Evolutionary conservation across 129 eudicot genomes (phyloP), one percentile per base, ranked within the genome.

Genomic region (Gnaphalium uliginosum): DNA sequence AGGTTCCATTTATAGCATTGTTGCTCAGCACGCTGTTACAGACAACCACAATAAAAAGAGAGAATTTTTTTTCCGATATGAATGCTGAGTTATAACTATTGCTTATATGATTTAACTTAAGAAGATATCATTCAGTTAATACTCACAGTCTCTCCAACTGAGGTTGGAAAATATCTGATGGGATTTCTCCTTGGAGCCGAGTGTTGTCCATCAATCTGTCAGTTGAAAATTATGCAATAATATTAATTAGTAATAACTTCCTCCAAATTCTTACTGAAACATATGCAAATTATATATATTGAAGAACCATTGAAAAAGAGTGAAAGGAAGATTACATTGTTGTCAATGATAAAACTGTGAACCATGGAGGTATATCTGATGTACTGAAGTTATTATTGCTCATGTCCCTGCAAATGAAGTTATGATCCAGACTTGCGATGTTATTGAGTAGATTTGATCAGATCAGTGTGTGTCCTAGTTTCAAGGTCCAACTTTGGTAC

Each of bases 361-460:
- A 77, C 99, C 96, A 95, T 61, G 75, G 7, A 56, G 98, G 98
- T 82, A 82, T 78, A 50, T 75, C 77, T 48, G 97, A 77, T 32
- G 77, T 64, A 23, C 69, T 74, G 29, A 94, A 94, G 77, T 88
- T 90, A 57, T 94, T 94, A 68, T 94, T 94, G 90, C 98, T 90
- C 97, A 94, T 78, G 78, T 90, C 98, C 97, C 98, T 94, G 93
- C 75, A 86, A 78, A 80, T 71, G 18, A 29, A 39, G 60, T 71
- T 4, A 43, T 70, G 69, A 82, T 82, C 41, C 11, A 65, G 68
- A 51, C 72, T 66, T 13, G 2, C 19, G 7, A 50, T 22, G 39
- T 72, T 39, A n/a, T n/a, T n/a, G n/a, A n/a, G n/a, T n/a, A n/a
- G n/a, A n/a, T n/a, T n/a, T n/a, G n/a, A n/a, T n/a, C n/a, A n/a